Evolutionary conservation across 805 yeast species (phyloP), one percentile per base, ranked within the genome.

Genomic region (Candida tallmaniae): DNA sequence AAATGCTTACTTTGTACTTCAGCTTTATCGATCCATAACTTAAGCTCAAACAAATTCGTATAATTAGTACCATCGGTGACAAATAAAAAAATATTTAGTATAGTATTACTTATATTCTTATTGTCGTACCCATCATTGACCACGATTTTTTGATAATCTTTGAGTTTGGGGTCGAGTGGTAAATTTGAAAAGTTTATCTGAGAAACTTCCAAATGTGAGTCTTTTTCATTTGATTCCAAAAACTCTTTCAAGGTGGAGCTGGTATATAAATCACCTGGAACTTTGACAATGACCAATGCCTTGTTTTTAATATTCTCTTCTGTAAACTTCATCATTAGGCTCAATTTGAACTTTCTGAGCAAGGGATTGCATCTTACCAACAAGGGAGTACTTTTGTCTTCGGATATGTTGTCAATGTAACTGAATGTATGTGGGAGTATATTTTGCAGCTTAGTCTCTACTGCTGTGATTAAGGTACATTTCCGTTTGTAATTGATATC

Each of bases 281-380:
- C 43, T 29, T 65, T 65, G 8, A 60, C 55, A 10, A 66, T 60
- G 0, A 60, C 39, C n/a, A 66, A 41, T 13, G 56, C 44, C 23
- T 49, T 50, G 11, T 31, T 35, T n/a, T n/a, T n/a, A n/a, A n/a
- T n/a, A 10, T 34, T 32, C 17, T 22, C 31, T 0, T 32, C n/a
- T 10, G 18, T 25, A 4, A 48, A 45, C n/a, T 44, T 42, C 3
- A 58, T 46, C 2, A 56, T 41, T 6, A 65, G 45, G 28, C 46
- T 56, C 10, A 65, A 40, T 37, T 64, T 64, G 24, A 64, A 21
- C 37, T 45, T 47, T 38, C 36, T 41, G 31, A 41, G 50, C 10
- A 29, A 20, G 2, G 56, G 34, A 6, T 58, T 56, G 21, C 61
- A 45, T 32, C 51, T 37, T 7, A 64, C 39, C 19, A 65, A 51